Evolutionary conservation across 345 rosid genomes (phyloP).

Genomic region (Lenwebbia sp.): DNA sequence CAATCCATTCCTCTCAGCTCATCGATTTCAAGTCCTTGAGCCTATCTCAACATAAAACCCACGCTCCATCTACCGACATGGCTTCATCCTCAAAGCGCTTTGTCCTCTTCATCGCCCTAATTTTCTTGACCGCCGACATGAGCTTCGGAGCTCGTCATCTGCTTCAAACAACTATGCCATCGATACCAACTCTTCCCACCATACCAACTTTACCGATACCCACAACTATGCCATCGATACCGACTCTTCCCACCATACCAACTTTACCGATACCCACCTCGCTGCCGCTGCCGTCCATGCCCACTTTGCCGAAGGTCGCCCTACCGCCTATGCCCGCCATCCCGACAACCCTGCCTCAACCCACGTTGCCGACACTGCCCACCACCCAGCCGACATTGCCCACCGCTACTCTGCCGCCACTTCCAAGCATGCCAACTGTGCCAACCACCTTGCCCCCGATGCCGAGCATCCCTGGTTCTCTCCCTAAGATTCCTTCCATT

Average conservation of each 20-base stretch:
- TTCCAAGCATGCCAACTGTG: conserved; percentile 1
- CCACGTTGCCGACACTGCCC: conserved; percentile 3
- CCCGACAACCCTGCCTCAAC: conserved; percentile 5
- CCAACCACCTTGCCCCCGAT: conserved; percentile 10
- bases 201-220: conserved; percentile 4
- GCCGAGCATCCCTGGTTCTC: conserved; percentile 12
- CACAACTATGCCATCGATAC: not conserved
- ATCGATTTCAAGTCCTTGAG: not conserved
- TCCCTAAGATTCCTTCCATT: conserved; percentile 18
- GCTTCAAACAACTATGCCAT: not conserved
- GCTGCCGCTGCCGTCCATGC: not conserved
- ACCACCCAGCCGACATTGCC: conserved; percentile 7
- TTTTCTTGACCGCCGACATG: not conserved
- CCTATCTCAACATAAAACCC: not conserved
- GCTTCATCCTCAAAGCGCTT: not conserved
- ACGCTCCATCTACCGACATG: not conserved
- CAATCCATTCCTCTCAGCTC: not conserved
- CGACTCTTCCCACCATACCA: not conserved
- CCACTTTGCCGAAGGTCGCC: not conserved
- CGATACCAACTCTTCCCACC: not conserved
- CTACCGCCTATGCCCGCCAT: not conserved
- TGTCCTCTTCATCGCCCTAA: not conserved
- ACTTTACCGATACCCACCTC: not conserved
- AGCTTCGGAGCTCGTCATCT: conserved; percentile 14
- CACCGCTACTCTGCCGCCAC: conserved; percentile 1